phyloP scores from a whole-genome alignment of 179 eudicot species.

The Corrigiola litoralis region DNA sequence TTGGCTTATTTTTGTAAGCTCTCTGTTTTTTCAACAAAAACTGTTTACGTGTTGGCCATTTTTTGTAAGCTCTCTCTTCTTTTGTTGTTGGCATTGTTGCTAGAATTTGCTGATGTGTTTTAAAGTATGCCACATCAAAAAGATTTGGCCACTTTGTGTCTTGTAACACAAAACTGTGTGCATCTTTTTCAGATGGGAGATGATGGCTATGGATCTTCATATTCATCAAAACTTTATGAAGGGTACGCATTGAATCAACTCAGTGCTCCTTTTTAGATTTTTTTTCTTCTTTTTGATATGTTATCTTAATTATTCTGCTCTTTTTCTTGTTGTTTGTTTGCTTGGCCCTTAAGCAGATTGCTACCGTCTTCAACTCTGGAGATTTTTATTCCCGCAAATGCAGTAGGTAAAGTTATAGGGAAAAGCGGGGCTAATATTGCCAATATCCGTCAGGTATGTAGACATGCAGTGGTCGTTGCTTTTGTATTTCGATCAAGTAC shows the following conservation, averaged over 20 bases:
- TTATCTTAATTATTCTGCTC: too few relatives aligned
- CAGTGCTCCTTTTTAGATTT: background rate
- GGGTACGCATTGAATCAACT: conserved; percentile 41
- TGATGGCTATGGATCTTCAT: conserved; percentile 61
- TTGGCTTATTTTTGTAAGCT: background rate
- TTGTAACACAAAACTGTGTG: background rate
- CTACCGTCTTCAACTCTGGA: conserved; percentile 64
- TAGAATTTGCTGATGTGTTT: conserved; percentile 4
- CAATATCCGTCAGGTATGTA: conserved; percentile 81
- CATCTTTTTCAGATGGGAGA: conserved; percentile 49
- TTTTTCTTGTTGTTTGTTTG: background rate
- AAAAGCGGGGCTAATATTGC: conserved; percentile 80
- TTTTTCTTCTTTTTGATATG: too few relatives aligned
- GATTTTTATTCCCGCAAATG: conserved; percentile 75
- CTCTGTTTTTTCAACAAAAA: background rate
- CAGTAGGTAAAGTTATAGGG: conserved; percentile 79
- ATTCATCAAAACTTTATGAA: conserved; percentile 67
- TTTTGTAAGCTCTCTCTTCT: background rate
- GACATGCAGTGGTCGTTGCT: too few relatives aligned
- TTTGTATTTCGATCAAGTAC: too few relatives aligned
- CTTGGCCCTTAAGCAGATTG: conserved; percentile 37
- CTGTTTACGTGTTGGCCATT: background rate
- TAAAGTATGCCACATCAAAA: background rate
- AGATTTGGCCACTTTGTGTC: background rate
- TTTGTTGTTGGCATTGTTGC: background rate